Evolutionary conservation across 495 filamentous ascomycete genomes (phyloP).

Genomic region (Penicillium goetzii): DNA sequence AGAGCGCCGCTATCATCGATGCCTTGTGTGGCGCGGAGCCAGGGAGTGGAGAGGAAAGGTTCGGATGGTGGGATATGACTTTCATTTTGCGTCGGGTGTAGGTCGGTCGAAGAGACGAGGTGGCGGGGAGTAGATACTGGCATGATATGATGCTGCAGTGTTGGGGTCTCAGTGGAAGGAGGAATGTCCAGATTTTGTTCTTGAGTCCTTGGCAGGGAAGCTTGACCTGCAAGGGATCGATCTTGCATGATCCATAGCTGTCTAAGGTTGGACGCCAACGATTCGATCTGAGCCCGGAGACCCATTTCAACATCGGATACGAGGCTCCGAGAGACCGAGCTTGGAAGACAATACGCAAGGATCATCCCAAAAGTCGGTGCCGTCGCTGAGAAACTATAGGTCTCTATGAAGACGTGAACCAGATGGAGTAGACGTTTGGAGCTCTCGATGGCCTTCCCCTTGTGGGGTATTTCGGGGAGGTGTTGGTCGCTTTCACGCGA

Average conservation of each 20-base stretch:
- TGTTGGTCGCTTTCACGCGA: slow-evolving; percentile 33
- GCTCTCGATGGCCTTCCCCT: slow-evolving; percentile 36
- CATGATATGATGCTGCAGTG: slow-evolving; percentile 12
- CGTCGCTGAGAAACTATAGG: slow-evolving; percentile 44
- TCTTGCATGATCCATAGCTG: slow-evolving; percentile 32
- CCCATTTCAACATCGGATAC: slow-evolving; percentile 36
- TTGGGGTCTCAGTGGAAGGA: slow-evolving; percentile 12
- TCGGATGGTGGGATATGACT: slow-evolving; percentile 24
- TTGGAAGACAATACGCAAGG: slow-evolving; percentile 33
- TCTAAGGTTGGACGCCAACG: slow-evolving; percentile 40
- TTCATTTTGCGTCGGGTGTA: slow-evolving; percentile 13
- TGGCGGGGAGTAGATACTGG: slow-evolving; percentile 18
- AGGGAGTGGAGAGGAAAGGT: slow-evolving; percentile 35
- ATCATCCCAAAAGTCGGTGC: slow-evolving; percentile 43
- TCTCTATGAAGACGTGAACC: slow-evolving; percentile 44
- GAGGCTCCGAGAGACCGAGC: slow-evolving; percentile 9
- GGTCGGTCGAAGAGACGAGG: slow-evolving; percentile 10
- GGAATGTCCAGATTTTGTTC: slow-evolving; percentile 19
- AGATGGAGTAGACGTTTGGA: slow-evolving; percentile 39
- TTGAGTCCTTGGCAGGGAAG: slow-evolving; percentile 9
- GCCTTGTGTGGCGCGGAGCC: slow-evolving; percentile 37
- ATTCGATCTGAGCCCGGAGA: slow-evolving; percentile 36
- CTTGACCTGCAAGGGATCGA: slow-evolving; percentile 16
- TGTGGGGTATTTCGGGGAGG: slow-evolving; percentile 29
- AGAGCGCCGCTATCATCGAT: slow-evolving; percentile 36